phyloP scores from a whole-genome alignment of 208 protist species.

The Crithidia bombi region DNA sequence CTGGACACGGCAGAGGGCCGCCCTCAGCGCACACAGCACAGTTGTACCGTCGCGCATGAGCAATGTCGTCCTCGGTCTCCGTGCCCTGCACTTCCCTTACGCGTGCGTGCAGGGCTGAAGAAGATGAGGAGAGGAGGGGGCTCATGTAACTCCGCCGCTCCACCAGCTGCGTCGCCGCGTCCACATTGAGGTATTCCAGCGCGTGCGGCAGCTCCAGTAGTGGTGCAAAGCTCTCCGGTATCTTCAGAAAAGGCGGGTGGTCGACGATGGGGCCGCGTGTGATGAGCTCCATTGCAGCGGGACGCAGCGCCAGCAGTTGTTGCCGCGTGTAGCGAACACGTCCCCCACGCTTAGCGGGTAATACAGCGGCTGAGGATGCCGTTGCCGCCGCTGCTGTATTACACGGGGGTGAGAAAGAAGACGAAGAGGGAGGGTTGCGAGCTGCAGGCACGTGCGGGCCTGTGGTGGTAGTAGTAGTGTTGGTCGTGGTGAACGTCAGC shows the following conservation, averaged over 20 bases:
- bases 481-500: slow-evolving; percentile 9
- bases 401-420: too few relatives aligned
- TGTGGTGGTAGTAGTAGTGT: too few relatives aligned
- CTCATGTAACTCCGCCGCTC: slow-evolving; percentile 31
- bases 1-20: slow-evolving; percentile 46
- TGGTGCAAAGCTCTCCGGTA: slow-evolving; percentile 46
- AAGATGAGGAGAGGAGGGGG: slow-evolving; percentile 18
- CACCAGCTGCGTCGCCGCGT: slow-evolving; percentile 42
- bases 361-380: background rate
- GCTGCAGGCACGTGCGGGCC: slow-evolving; percentile 1
- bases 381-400: background rate
- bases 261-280: slow-evolving; percentile 40
- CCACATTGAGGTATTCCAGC: slow-evolving; percentile 61
- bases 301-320: slow-evolving; percentile 40
- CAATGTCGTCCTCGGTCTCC: slow-evolving; percentile 2
- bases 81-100: background rate
- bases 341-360: background rate
- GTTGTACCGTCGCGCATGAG: slow-evolving; percentile 22
- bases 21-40: slow-evolving; percentile 43
- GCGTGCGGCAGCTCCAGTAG: slow-evolving; percentile 45
- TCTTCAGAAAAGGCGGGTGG: slow-evolving; percentile 45
- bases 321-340: slow-evolving; percentile 41
- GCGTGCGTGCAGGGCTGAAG: background rate
- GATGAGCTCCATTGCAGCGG: slow-evolving; percentile 33
- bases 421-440: background rate